These are phyloP conservation scores for Arabis alpina DNA, from an alignment of 345 rosid species.

Conservation along the genomic window DNA sequence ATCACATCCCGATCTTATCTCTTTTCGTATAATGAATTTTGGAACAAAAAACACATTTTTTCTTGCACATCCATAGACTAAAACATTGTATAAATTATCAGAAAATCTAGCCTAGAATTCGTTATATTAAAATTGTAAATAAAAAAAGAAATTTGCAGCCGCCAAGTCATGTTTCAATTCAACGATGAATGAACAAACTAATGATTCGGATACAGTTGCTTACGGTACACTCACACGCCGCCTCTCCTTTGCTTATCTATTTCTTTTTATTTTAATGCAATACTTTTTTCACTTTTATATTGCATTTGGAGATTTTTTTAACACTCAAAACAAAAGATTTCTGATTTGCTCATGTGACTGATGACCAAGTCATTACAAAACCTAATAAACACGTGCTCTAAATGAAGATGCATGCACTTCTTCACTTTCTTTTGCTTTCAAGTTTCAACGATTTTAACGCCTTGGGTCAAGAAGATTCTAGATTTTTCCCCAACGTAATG, in stretches of 20 bases:
- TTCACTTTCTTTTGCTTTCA: constrained; percentile 32
- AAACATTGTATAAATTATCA: too few species aligned
- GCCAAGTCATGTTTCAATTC: not conserved
- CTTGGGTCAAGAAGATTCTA: constrained; percentile 18
- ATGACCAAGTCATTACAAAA: constrained; percentile 35
- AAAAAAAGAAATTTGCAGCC: not conserved
- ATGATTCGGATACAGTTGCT: constrained; percentile 39
- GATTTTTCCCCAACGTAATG: constrained; percentile 12
- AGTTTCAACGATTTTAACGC: constrained; percentile 14
- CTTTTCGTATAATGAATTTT: too few species aligned
- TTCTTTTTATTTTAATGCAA: not conserved
- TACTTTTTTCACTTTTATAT: constrained; percentile 18
- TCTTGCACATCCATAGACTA: too few species aligned
- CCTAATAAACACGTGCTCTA: constrained; percentile 35
- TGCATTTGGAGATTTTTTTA: constrained; percentile 10
- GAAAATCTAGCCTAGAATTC: too few species aligned
- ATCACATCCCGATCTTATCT: too few species aligned
- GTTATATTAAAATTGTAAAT: too few species aligned
- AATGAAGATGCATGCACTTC: constrained; percentile 43
- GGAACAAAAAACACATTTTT: too few species aligned
- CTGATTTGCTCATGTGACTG: constrained; percentile 33
- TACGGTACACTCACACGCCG: constrained; percentile 24
- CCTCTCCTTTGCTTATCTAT: constrained; percentile 26
- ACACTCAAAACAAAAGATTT: not conserved
- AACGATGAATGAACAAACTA: constrained; percentile 13